Conservation (phyloP, 2,329 filamentous ascomycete genomes). For the Alternaria arbusti region DNA sequence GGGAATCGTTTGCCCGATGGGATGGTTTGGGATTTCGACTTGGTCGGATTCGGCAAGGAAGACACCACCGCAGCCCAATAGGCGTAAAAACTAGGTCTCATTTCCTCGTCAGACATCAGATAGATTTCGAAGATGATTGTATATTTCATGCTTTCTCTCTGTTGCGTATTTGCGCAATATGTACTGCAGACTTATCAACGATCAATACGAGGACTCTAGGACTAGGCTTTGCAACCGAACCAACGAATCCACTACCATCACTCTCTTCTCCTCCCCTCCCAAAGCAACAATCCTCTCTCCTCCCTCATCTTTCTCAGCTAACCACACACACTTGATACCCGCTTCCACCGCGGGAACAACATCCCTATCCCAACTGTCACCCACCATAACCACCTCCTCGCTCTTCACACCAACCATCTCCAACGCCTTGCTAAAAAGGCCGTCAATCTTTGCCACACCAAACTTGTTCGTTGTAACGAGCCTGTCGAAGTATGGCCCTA, state of each 20-base stretch:
- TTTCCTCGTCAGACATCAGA: too few species aligned
- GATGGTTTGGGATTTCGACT: too few species aligned
- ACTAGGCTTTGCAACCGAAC: neutral
- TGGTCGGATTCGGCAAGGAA: too few species aligned
- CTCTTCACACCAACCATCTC: neutral
- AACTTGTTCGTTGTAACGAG: constrained; percentile 45
- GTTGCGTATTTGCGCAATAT: too few species aligned
- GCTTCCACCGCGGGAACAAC: neutral
- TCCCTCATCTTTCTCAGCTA: neutral
- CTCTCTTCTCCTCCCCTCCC: neutral
- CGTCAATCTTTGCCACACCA: constrained; percentile 39
- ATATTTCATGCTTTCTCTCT: too few species aligned
- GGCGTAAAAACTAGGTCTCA: too few species aligned
- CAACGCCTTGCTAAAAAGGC: constrained; percentile 16
- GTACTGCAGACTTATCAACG: neutral
- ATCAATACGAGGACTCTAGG: neutral
- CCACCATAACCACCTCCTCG: constrained; percentile 18
- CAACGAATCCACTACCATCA: neutral
- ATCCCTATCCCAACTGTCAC: constrained; percentile 8
- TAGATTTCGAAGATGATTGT: too few species aligned
- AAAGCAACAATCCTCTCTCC: neutral
- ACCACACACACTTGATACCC: neutral
- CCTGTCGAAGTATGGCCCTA: constrained; percentile 35
- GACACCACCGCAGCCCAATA: too few species aligned
- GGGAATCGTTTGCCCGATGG: too few species aligned